Conservation (phyloP, 2,329 filamentous ascomycete species). For the Ascochyta clinopodiicola region DNA sequence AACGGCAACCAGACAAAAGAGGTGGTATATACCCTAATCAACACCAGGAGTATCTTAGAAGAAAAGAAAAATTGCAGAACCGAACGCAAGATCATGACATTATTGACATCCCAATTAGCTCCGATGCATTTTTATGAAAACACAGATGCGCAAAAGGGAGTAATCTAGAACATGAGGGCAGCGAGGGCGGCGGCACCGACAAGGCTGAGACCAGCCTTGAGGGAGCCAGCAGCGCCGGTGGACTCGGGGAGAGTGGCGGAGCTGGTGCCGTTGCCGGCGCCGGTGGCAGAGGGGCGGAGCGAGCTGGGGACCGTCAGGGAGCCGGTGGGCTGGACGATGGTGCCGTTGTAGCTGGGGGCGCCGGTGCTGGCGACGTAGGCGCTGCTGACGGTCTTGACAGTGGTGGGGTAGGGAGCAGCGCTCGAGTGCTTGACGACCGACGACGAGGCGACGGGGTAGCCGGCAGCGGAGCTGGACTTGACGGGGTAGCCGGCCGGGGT, state of each 20-base stretch:
- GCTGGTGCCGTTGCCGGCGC: constrained; percentile 32
- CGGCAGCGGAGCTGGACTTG: constrained; percentile 24
- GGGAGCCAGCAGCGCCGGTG: constrained; percentile 43
- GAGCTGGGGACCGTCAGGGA: constrained; percentile 41
- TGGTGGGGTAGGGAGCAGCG: constrained; percentile 23
- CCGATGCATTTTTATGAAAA: constrained; percentile 17
- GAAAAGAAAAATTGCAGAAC: not conserved
- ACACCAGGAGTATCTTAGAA: constrained; percentile 26
- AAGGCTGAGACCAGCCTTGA: constrained; percentile 48
- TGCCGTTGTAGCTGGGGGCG: constrained; percentile 32
- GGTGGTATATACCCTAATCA: constrained; percentile 25
- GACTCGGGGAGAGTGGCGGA: constrained; percentile 29
- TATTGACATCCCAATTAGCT: constrained; percentile 26
- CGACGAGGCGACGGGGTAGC: constrained; percentile 29
- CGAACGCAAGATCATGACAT: constrained; percentile 25
- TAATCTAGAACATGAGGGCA: constrained; percentile 49
- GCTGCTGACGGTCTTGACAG: constrained; percentile 22
- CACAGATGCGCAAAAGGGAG: constrained; percentile 5
- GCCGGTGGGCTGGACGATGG: constrained; percentile 43
- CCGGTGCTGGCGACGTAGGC: constrained; percentile 28
- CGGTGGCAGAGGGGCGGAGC: constrained; percentile 39
- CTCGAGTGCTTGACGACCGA: constrained; percentile 15
- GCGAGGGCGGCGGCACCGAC: constrained; percentile 51
- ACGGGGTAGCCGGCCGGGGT: constrained; percentile 24
- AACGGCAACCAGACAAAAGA: constrained; percentile 7